A percentile compares a stretch with the other conserved stretches of the same genome.
Conservation (phyloP, 2,329 filamentous ascomycete genomes). For the Zymoseptoria tritici region DNA sequence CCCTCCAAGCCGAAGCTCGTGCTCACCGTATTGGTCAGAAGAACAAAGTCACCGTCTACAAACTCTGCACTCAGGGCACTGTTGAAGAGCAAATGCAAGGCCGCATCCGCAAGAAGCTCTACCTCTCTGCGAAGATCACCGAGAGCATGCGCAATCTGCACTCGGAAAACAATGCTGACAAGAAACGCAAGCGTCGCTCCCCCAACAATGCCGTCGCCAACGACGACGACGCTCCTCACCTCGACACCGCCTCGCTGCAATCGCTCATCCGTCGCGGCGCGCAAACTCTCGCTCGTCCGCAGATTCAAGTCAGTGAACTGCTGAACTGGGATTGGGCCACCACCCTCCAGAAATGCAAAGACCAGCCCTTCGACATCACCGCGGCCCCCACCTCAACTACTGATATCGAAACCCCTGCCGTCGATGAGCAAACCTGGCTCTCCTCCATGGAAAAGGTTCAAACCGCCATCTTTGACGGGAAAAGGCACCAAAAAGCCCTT, state of each 20-base stretch:
- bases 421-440: conserved; percentile 51
- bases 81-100: conserved; percentile 54
- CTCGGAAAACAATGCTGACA: conserved; percentile 25
- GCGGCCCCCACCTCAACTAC: conserved; percentile 27
- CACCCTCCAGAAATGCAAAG: conserved; percentile 48
- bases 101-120: conserved; percentile 54
- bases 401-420: conserved; percentile 18
- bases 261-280: conserved; percentile 48
- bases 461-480: conserved; percentile 51
- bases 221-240: conserved; percentile 45
- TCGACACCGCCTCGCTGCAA: conserved; percentile 47
- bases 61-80: conserved; percentile 49
- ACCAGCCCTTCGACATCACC: conserved; percentile 40
- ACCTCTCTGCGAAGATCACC: conserved; percentile 53
- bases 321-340: conserved; percentile 51
- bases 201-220: conserved; percentile 28
- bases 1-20: conserved; percentile 48
- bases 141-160: conserved; percentile 52
- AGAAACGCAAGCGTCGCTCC: conserved; percentile 26
- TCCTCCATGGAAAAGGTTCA: conserved; percentile 51
- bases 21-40: conserved; percentile 51
- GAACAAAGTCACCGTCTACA: conserved; percentile 48
- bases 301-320: conserved; percentile 51
- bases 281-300: conserved; percentile 45
- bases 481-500: conserved; percentile 40